Base-by-base conservation (phyloP, 352 stramenopile genomes). In the Globisporangium apiculatum region DNA sequence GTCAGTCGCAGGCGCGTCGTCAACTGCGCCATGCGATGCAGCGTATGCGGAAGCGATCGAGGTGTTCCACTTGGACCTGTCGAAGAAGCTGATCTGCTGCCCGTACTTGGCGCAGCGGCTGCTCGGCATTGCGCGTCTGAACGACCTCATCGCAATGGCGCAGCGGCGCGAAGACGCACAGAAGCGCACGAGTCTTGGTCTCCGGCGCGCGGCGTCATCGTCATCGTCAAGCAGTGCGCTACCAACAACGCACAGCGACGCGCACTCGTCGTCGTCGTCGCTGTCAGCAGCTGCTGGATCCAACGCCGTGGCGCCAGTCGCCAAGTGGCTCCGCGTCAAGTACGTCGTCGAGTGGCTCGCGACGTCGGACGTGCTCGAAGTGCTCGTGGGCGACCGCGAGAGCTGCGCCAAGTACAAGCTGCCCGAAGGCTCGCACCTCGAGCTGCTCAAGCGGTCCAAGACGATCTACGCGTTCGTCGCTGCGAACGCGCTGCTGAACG, bases 71-170 rank as follows among this genome's bases (percentile, higher is more conserved):
- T 72, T 95, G 59, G 79, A 94, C 54, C 48, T 94, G n/a, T 82
- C 83, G 11, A 91, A 93, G 58, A 89, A 88, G 65, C 87, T 86
- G 57, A 82, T 95, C 38, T 94, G 86, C 58, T 95, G 86, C 49
- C 86, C 83, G 15, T 94, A 86, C 54, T 69, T 95, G 42, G 71
- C 71, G 0, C 83, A 93, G 58, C 73, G 85, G 17, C 65, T 95
- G 9, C 64, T 86, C 3, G 83, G 86, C 15, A 73, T 95, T 47
- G 72, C 75, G 15, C 81, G 84, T 4, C 63, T 94, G 51, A 87
- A 81, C 24, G 75, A 94, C 50, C 71, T 92, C 51, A 91, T 92
- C 38, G 62, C 60, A n/a, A 91, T 90, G 79, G 76, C 78, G 8
- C 75, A 92, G 38, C 70, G 78, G 18, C 73, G 74, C 17, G 82